Percentiles rank a stretch among this genome's conserved stretches.
phyloP scores from a whole-genome alignment of 2,329 filamentous ascomycete genomes.

The Colletotrichum navitas region DNA sequence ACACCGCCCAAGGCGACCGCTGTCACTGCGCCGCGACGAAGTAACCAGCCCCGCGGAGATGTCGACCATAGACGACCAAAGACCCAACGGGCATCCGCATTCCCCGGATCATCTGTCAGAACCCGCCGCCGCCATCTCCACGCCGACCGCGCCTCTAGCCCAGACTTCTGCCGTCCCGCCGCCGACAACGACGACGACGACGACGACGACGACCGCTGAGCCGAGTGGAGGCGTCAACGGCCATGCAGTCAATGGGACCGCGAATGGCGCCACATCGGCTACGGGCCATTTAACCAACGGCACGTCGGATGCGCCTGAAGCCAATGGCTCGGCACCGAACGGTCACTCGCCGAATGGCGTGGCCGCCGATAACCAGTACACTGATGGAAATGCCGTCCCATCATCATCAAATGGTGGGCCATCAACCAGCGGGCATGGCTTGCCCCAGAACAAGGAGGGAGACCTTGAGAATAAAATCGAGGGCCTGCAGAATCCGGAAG shows the following conservation, averaged over 20 bases:
- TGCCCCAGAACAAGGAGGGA: constrained; percentile 16
- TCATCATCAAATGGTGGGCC: constrained; percentile 40
- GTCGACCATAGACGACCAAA: constrained; percentile 34
- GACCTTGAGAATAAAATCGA: constrained; percentile 37
- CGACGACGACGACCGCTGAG: constrained; percentile 1
- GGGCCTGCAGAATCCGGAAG: constrained; percentile 36
- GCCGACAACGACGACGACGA: background rate
- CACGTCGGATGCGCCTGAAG: constrained; percentile 9
- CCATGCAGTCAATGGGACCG: background rate
- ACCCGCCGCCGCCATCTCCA: constrained; percentile 21
- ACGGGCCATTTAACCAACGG: constrained; percentile 17
- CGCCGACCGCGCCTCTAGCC: constrained; percentile 4
- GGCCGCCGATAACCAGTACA: background rate
- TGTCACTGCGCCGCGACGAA: background rate
- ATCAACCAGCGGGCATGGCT: constrained; percentile 26
- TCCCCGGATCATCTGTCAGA: constrained; percentile 7
- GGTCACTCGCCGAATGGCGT: constrained; percentile 7
- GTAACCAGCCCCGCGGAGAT: background rate
- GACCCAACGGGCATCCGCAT: constrained; percentile 36
- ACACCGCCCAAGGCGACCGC: background rate
- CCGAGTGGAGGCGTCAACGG: background rate
- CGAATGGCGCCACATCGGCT: background rate
- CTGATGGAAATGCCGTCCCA: constrained; percentile 22
- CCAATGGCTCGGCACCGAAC: constrained; percentile 14
- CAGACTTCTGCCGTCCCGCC: constrained; percentile 3